Base-by-base conservation (phyloP, 2,329 filamentous ascomycete genomes). In the Biscogniauxia sp. region DNA sequence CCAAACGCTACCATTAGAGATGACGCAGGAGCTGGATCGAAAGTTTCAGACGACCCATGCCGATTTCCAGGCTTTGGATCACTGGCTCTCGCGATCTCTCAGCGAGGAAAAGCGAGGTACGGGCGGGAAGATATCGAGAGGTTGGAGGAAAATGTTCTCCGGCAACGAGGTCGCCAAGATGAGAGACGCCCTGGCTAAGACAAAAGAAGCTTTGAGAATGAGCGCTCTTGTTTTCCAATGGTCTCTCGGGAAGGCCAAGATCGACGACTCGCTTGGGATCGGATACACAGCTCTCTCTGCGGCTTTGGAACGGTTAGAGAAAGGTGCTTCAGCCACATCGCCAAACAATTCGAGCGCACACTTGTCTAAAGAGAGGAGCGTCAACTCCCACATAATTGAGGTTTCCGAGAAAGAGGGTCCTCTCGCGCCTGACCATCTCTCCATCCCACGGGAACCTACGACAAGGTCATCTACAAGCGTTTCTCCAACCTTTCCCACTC, bases 241-340 rank as follows among this genome's bases (percentile, higher is more conserved):
- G 86, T 85, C 82, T 20, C 76, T 89, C 3, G 86, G 85, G 8
- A 80, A 80, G 28, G 79, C 80, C 20, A 84, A 82, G 69, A 82
- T 84, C 17, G 85, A 88, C 65, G 81, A 82, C 17, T 81, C 85
- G 13, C 80, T 85, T 51, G 86, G 86, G 19, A 88, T 89, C 53
- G 88, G 88, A 51, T 91, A 88, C 69, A 87, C 86, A 1, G 86
- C 86, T 4, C 79, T 91, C 7, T 83, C 85, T 0, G 87, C 87
- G 9, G 87, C 87, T 2, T 79, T 90, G 11, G 84, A 88, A 52
- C 78, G 81, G 58, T 74, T 85, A 62, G 73, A 73, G 55, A 70
- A 70, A 57, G 66, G 65, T 20, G 69, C 66, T 41, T 66, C 73
- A 1, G 65, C 68, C 1, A 65, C 67, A 32, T 3, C 28, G 9